Evolutionary conservation across 495 filamentous ascomycete species (phyloP), one percentile per base, ranked within the genome.

Genomic region (Talaromyces stipitatus): DNA sequence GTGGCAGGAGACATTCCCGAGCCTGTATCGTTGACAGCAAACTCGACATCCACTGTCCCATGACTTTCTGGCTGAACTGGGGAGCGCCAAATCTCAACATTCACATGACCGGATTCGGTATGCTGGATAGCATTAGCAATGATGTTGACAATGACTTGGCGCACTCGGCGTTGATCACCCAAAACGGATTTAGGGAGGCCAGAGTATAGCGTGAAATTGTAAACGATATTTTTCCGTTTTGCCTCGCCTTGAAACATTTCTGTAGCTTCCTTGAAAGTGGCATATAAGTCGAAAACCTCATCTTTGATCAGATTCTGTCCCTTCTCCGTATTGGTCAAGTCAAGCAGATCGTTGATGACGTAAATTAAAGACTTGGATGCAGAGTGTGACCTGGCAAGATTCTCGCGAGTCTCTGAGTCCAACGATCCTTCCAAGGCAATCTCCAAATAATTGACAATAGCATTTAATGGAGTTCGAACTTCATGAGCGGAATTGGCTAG

Each of bases 281-380:
- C 71, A 30, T 75, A 75, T 14, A 96, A 69, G 63, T 96, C 83
- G 58, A 97, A 91, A 0, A 81, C 64, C 66, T 96, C 91, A 46
- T 92, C 87, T 62, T 90, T 91, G 66, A 92, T 82, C 6, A 96
- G 71, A 4, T 86, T 77, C 50, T 86, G 82, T 0, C 92, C 92
- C 65, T 89, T 86, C 66, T 96, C 92, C 0, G 86, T 85, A 65
- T 95, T 92, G 23, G 92, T 96, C 14, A 97, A 77, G 66, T 97
- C 92, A 2, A 97, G 79, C 1, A 97, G 78, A 66, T 97, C 92
- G 62, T 97, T 97, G 65, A 97, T 96, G 8, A 95, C 91, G 69
- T 94, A 96, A 14, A 97, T 92, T 11, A 96, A 73, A 1, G 90
- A 95, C 67, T 95, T 96, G 1, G 92, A 97, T n/a, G 92, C 92